Evolutionary conservation across 164 flowering plant species (phyloP), one percentile per base, ranked within the genome.

Genomic region (Nymphaea thermarum): DNA sequence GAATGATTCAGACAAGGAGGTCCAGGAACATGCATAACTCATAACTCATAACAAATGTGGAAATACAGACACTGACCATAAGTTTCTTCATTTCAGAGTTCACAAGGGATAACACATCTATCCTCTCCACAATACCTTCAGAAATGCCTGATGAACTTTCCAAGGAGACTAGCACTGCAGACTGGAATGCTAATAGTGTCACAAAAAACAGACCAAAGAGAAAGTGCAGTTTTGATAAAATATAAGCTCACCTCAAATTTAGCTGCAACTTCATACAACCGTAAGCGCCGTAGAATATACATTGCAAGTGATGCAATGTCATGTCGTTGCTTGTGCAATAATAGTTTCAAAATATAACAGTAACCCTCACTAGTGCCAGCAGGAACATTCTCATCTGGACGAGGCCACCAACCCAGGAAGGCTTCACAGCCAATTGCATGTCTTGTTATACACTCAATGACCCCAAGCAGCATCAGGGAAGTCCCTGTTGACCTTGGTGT

Each of bases 341-440:
- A 68, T 70, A 95, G 74, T 76, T 85, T 92, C 82, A 95, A 75
- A 76, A 95, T 71, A 16, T 82, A 81, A 69, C 79, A 81, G 76
- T 95, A 95, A 64, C 96, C 88, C 66, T 88, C 91, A 81, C 99
- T 95, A 60, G 42, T 62, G 64, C 88, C 83, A 70, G 84, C 66
- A 41, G 97, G 99, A 25, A 90, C 79, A 59, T 62, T 79, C 71
- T 83, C 94, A 75, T 86, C 93, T 77, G 90, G 90, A 70, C 96
- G 93, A 65, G 96, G 96, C 96, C 98, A 95, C 99, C 99, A 95
- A 18, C 97, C 96, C 55, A 95, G 75, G 67, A 88, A 85, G 60
- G 93, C 97, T 82, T 95, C 99, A 79, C 99, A 95, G 3, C 98
- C 99, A 73, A 92, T 66, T 10, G 98, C 88, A 81, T 85, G 78